Conservation (phyloP, 345 rosid genomes). For the Bretschneidera sinensis region DNA sequence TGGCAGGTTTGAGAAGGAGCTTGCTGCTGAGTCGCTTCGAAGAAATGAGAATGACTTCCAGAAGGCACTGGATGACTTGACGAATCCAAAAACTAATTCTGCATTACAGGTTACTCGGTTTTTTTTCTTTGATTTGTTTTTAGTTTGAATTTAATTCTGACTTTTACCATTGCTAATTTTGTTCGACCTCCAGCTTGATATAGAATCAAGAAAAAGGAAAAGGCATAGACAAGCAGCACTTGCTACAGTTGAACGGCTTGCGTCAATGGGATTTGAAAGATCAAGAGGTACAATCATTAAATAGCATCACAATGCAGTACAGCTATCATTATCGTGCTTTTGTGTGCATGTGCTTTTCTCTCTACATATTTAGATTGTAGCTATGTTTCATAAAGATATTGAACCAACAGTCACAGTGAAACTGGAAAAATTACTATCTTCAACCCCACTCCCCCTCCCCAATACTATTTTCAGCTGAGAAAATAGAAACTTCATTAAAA, state of each 20-base stretch:
- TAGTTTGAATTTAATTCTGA: neutral
- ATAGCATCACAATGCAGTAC: neutral
- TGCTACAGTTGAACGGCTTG: slow-evolving; percentile 49
- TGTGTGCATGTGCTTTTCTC: neutral
- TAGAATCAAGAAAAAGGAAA: slow-evolving; percentile 73
- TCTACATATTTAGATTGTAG: too few species aligned
- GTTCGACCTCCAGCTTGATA: slow-evolving; percentile 40
- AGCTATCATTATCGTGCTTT: too few species aligned
- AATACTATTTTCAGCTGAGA: too few species aligned
- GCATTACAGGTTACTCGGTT: slow-evolving; percentile 48
- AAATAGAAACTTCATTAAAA: too few species aligned
- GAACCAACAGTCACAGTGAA: too few species aligned
- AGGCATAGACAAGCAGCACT: slow-evolving; percentile 32
- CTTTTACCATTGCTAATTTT: slow-evolving; percentile 2
- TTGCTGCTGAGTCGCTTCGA: slow-evolving; percentile 87
- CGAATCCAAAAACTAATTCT: slow-evolving; percentile 63
- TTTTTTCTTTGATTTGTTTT: slow-evolving; percentile 2
- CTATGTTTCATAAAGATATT: neutral
- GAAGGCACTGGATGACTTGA: slow-evolving; percentile 84
- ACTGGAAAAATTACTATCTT: too few species aligned
- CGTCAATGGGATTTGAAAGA: slow-evolving; percentile 92
- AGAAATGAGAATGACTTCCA: slow-evolving; percentile 81
- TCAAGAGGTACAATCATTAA: slow-evolving; percentile 45
- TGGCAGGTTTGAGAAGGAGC: slow-evolving; percentile 77
- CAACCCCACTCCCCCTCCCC: too few species aligned